Evolutionary conservation across 768 basidiomycete genomes (phyloP), one percentile per base, ranked within the genome.

Genomic region (Tephrocybe sp.): DNA sequence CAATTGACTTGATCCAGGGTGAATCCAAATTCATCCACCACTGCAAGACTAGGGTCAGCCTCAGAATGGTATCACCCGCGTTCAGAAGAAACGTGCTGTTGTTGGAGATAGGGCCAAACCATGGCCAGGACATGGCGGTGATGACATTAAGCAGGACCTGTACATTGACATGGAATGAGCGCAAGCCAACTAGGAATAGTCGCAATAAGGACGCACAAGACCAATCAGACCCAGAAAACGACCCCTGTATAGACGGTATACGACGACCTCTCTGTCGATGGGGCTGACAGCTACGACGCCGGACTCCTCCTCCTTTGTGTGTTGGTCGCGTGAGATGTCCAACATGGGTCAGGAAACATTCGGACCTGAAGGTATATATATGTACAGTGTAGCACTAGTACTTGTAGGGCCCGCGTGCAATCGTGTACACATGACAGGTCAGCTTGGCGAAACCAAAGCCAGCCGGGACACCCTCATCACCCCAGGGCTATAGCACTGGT

Each of bases 81-180:
- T 15, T 6, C 11, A 34, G 29, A 11, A 24, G 30, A 19, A 24
- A 53, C 73, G 36, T 41, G 90, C 89, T 72, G 57, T 83, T 63
- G 34, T 81, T 82, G 0, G 90, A 72, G 46, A 94, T 91, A 3
- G 91, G 87, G 3, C 90, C 89, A 58, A 92, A 93, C 89, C 89
- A 93, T 3, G 86, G 77, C 79, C 82, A 83, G 6, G 76, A 68
- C 83, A 88, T 80, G 5, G 79, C 88, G 2, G 76, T 70, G 10
- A 82, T 74, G 33, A 84, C 62, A 46, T 82, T 86, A 25, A 91
- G 66, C 24, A 85, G 24, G 9, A 85, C 70, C 88, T 88, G 36
- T 8, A 29, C 15, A 38, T n/a, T n/a, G n/a, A 18, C 7, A 2
- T 21, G 18, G 38, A 24, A 12, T 18, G 33, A n/a, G 33, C 33